These are phyloP conservation scores for Capronia americana DNA, from an alignment of 2,329 filamentous ascomycete genomes.

Conservation along the genomic window DNA sequence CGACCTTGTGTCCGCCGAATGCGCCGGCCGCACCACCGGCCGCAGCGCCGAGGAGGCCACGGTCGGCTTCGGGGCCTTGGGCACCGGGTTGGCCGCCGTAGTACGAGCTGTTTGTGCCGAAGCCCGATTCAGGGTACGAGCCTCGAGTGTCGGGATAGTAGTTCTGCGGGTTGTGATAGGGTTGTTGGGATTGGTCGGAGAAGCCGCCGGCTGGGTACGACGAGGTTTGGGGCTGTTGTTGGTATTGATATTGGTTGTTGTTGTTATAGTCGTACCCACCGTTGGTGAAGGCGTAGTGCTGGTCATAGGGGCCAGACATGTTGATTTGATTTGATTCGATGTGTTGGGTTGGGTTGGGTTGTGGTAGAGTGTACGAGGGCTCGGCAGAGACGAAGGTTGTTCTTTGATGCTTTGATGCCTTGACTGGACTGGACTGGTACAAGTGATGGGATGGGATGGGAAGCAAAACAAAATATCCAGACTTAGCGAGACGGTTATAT, in stretches of 20 bases:
- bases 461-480: background rate
- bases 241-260: slow-evolving; percentile 17
- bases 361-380: background rate
- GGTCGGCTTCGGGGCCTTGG: slow-evolving; percentile 56
- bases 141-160: slow-evolving; percentile 21
- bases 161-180: slow-evolving; percentile 18
- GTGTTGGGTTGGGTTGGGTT: background rate
- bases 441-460: background rate
- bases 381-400: background rate
- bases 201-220: slow-evolving; percentile 21
- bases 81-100: slow-evolving; percentile 12
- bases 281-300: slow-evolving; percentile 17
- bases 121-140: slow-evolving; percentile 8
- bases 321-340: background rate
- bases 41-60: slow-evolving; percentile 62
- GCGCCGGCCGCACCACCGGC: slow-evolving; percentile 64
- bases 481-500: slow-evolving; percentile 3
- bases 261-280: slow-evolving; percentile 17
- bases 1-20: slow-evolving; percentile 61
- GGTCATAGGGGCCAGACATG: slow-evolving; percentile 29
- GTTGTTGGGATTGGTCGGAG: slow-evolving; percentile 16
- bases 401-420: background rate
- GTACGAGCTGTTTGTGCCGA: slow-evolving; percentile 16
- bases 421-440: slow-evolving; percentile 5
- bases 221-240: slow-evolving; percentile 17